Conservation (phyloP, 306 rosid species). For the Oxytropis ochrocephala region DNA sequence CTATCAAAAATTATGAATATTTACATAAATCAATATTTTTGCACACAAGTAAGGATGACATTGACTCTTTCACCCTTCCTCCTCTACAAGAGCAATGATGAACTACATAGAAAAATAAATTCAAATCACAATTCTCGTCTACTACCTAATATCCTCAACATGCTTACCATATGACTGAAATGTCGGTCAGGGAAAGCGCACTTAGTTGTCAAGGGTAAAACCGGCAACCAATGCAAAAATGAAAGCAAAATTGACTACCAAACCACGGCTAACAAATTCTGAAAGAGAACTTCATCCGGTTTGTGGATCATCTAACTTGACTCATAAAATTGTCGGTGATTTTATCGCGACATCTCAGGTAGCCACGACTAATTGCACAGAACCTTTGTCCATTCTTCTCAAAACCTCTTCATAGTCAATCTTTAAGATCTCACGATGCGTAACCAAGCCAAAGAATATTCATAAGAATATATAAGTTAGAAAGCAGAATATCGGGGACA, state of each 20-base stretch:
- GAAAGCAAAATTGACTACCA: constrained; percentile 10
- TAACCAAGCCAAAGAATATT: constrained; percentile 11
- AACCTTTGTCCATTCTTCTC: not conserved
- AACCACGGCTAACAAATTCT: constrained; percentile 4
- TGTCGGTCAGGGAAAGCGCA: not conserved
- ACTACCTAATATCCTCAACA: constrained; percentile 11
- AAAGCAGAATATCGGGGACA: not conserved
- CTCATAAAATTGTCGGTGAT: not conserved
- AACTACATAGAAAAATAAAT: not conserved
- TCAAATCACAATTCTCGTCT: constrained; percentile 1
- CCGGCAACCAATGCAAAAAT: constrained; percentile 5
- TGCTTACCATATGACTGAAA: not conserved
- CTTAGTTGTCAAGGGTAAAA: constrained; percentile 6
- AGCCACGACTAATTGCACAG: not conserved
- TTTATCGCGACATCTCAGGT: constrained; percentile 5
- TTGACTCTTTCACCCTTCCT: no score
- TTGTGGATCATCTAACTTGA: not conserved
- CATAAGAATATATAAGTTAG: not conserved
- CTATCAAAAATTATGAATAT: not conserved
- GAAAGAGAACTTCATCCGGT: not conserved
- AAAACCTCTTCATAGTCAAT: constrained; percentile 35
- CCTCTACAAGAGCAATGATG: constrained; percentile 1
- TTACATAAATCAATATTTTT: not conserved
- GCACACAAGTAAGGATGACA: not conserved
- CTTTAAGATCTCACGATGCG: constrained; percentile 42